Percentiles rank a stretch among this genome's conserved stretches.
These are phyloP conservation scores for Coemansia sp. DNA, from an alignment of 192 early-diverging fungal species.

Conservation along the genomic window DNA sequence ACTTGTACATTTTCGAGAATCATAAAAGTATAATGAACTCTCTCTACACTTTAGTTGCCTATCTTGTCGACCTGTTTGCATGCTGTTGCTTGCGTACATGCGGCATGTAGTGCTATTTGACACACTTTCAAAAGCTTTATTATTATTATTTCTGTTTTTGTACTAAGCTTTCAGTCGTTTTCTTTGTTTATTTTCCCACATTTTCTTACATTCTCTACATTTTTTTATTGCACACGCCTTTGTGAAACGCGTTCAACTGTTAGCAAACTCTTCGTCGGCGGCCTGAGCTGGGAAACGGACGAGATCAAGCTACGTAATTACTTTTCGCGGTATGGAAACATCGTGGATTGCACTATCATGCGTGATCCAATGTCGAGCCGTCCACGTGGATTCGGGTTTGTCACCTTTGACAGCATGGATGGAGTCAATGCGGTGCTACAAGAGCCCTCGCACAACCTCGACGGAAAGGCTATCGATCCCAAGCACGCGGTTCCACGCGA, in stretches of 20 bases:
- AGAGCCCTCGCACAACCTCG: slow-evolving; percentile 65
- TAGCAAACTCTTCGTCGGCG: slow-evolving; percentile 93
- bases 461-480: slow-evolving; percentile 64
- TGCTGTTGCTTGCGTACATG: background rate
- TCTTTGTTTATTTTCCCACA: background rate
- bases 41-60: background rate
- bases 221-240: slow-evolving; percentile 1
- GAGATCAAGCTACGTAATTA: slow-evolving; percentile 83
- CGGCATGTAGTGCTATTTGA: background rate
- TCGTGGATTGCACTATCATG: slow-evolving; percentile 86
- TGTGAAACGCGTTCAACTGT: slow-evolving; percentile 29
- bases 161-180: slow-evolving; percentile 13
- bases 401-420: slow-evolving; percentile 78
- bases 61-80: background rate
- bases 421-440: slow-evolving; percentile 78
- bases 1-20: slow-evolving; percentile 4
- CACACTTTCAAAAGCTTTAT: slow-evolving; percentile 78
- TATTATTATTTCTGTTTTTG: slow-evolving; percentile 61
- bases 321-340: slow-evolving; percentile 81
- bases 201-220: background rate
- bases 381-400: slow-evolving; percentile 93
- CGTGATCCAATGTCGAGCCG: slow-evolving; percentile 81
- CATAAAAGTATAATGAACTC: slow-evolving; percentile 57
- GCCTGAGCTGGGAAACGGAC: slow-evolving; percentile 81
- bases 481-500: slow-evolving; percentile 54